Evolutionary conservation across 495 filamentous ascomycete genomes (phyloP).

Genomic region (Trichoderma erinaceum): DNA sequence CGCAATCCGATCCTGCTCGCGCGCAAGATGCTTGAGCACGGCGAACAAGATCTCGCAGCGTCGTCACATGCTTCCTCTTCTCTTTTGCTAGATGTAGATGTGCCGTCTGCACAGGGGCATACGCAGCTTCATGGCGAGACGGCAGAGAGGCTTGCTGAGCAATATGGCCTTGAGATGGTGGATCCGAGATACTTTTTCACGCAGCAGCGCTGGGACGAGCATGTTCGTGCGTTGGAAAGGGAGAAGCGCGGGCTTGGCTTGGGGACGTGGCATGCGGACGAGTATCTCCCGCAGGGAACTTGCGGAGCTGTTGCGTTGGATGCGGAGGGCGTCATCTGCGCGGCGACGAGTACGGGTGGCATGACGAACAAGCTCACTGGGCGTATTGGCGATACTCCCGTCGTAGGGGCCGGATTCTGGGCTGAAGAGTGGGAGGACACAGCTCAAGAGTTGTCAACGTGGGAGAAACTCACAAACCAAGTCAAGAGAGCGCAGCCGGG

Average conservation of each 20-base stretch:
- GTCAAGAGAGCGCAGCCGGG: slow-evolving; percentile 25
- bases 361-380: slow-evolving; percentile 85
- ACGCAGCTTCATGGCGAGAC: slow-evolving; percentile 59
- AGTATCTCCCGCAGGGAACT: slow-evolving; percentile 76
- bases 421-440: slow-evolving; percentile 68
- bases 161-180: slow-evolving; percentile 65
- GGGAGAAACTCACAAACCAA: not conserved
- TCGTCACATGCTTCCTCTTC: slow-evolving; percentile 23
- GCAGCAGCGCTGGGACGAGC: slow-evolving; percentile 74
- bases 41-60: slow-evolving; percentile 41
- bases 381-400: slow-evolving; percentile 82
- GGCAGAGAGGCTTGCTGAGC: slow-evolving; percentile 58
- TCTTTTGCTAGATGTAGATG: slow-evolving; percentile 27
- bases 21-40: slow-evolving; percentile 59
- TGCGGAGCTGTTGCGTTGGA: slow-evolving; percentile 79
- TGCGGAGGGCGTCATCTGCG: slow-evolving; percentile 60
- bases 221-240: slow-evolving; percentile 57
- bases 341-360: slow-evolving; percentile 82
- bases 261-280: slow-evolving; percentile 41
- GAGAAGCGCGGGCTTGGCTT: slow-evolving; percentile 32
- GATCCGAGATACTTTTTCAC: slow-evolving; percentile 71
- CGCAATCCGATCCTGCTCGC: slow-evolving; percentile 78
- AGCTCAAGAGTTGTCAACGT: slow-evolving; percentile 19
- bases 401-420: slow-evolving; percentile 83
- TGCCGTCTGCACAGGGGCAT: slow-evolving; percentile 54